Percentiles rank a stretch among this genome's conserved stretches.
Conservation (phyloP, 1,284 basidiomycete genomes). For the Naganishia liquefaciens region DNA sequence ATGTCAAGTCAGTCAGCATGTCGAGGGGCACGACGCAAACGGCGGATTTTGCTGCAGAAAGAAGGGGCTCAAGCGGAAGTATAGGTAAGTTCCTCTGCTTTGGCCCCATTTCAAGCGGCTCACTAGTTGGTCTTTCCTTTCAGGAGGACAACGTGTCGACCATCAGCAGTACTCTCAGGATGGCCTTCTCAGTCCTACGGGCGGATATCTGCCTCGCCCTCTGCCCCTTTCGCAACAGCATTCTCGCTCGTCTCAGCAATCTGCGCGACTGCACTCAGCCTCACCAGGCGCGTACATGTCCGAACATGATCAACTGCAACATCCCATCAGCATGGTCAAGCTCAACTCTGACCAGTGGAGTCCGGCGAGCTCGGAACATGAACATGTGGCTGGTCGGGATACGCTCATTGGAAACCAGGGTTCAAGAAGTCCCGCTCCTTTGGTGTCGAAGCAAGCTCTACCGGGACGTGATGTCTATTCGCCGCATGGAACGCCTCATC, state of each 20-base stretch:
- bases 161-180: slow-evolving; percentile 8
- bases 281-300: background rate
- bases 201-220: slow-evolving; percentile 4
- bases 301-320: slow-evolving; percentile 4
- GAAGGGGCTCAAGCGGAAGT: slow-evolving; percentile 13
- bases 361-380: slow-evolving; percentile 21
- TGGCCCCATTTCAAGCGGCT: background rate
- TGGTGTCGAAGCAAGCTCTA: background rate
- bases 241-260: slow-evolving; percentile 20
- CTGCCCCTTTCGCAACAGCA: slow-evolving; percentile 20
- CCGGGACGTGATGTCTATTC: slow-evolving; percentile 13
- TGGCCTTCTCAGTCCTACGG: slow-evolving; percentile 8
- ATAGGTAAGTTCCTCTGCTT: background rate
- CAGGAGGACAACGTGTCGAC: slow-evolving; percentile 1
- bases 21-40: slow-evolving; percentile 17
- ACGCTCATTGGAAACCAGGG: background rate
- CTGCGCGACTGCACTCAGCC: slow-evolving; percentile 3
- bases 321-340: slow-evolving; percentile 9
- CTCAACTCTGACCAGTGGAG: slow-evolving; percentile 17
- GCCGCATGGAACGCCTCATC: background rate
- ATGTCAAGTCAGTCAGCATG: slow-evolving; percentile 5
- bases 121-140: background rate
- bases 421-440: background rate
- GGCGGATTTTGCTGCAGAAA: slow-evolving; percentile 6
- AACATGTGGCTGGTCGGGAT: background rate